Evolutionary conservation across 371 early-diverging fungal species (phyloP).

Genomic region (Syncephalastrum contaminatum): DNA sequence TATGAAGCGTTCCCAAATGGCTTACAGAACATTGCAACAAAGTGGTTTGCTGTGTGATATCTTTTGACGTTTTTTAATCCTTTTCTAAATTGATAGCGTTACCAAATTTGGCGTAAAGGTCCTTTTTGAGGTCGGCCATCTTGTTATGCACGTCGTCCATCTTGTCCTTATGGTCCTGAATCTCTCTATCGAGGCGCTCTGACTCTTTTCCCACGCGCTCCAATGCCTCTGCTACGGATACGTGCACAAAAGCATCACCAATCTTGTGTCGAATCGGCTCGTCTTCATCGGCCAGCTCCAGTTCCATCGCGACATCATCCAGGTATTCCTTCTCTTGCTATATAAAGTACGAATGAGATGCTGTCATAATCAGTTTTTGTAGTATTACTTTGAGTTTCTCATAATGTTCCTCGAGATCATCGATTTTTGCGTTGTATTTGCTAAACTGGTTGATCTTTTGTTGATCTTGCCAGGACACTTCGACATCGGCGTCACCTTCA

Average conservation of each 20-base stretch:
- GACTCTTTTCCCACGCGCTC: conserved; percentile 68
- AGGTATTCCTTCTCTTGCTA: conserved; percentile 87
- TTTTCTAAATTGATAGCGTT: conserved; percentile 92
- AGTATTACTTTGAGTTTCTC: conserved; percentile 73
- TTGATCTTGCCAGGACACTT: conserved; percentile 95
- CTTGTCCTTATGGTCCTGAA: conserved; percentile 64
- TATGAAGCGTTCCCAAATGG: too few species aligned
- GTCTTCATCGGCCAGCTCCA: conserved; percentile 93
- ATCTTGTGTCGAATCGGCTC: conserved; percentile 82
- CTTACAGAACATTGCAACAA: too few species aligned
- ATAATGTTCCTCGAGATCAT: conserved; percentile 78
- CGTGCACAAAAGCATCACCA: conserved; percentile 85
- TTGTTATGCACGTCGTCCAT: conserved; percentile 68
- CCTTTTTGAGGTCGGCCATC: conserved; percentile 85
- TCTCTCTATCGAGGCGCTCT: conserved; percentile 53
- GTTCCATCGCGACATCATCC: conserved; percentile 87
- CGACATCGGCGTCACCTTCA: conserved; percentile 82
- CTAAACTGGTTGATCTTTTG: conserved; percentile 91
- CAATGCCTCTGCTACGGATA: conserved; percentile 74
- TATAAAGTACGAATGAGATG: background rate
- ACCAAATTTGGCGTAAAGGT: conserved; percentile 91
- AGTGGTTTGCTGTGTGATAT: background rate
- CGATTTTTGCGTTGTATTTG: conserved; percentile 77
- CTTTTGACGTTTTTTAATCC: conserved; percentile 42
- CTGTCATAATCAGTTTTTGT: background rate